Percentiles rank a stretch among this genome's conserved stretches.
These are phyloP conservation scores for Leersia perrieri DNA, from an alignment of 176 grass and related monocot species.

Conservation along the genomic window DNA sequence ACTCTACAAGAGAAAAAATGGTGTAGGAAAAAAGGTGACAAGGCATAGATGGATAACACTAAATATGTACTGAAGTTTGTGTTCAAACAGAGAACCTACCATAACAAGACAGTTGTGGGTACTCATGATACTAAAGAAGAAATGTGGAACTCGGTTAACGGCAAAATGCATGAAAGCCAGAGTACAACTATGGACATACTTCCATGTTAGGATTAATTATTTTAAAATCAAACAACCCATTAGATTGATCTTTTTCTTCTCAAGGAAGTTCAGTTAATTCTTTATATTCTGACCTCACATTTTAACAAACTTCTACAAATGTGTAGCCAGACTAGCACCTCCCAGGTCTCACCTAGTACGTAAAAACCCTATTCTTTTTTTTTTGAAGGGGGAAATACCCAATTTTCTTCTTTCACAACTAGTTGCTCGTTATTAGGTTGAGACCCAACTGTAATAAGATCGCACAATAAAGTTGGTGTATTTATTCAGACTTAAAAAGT, in stretches of 20 bases:
- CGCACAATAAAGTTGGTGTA: not conserved
- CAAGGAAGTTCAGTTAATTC: not conserved
- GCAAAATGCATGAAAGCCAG: not conserved
- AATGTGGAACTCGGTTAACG: not conserved
- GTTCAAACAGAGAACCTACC: constrained; percentile 7
- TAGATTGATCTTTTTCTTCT: not conserved
- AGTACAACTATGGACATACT: constrained; percentile 16
- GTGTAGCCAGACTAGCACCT: not conserved
- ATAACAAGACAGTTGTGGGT: not conserved
- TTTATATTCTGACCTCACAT: not conserved
- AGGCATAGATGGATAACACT: constrained; percentile 3
- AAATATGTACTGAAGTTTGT: constrained; percentile 20
- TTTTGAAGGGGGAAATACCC: too few relatives aligned
- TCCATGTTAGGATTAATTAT: not conserved
- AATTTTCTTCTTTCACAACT: not conserved
- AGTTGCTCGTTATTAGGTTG: not conserved
- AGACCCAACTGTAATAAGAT: not conserved
- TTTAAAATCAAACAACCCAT: not conserved
- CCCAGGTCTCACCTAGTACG: not conserved
- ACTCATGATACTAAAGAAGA: not conserved
- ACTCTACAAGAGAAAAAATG: not conserved
- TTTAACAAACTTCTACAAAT: not conserved
- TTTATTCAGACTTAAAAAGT: constrained; percentile 1
- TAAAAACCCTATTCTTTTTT: not conserved
- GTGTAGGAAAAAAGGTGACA: not conserved